Evolutionary conservation across 345 rosid genomes (phyloP).

Genomic region (Pelargonium nanum): DNA sequence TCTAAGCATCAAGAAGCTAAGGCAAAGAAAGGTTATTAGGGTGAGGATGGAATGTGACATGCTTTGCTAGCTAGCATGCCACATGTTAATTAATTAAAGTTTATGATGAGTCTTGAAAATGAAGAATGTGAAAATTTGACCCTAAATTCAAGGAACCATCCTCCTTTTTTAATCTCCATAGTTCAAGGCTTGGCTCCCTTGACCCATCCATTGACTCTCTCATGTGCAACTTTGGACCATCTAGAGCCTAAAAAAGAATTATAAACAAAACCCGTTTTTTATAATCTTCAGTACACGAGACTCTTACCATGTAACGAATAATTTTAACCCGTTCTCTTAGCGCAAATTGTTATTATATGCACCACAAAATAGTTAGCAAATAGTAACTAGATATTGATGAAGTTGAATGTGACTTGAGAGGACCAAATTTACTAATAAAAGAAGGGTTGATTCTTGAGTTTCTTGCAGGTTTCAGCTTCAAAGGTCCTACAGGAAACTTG

Average conservation of each 20-base stretch:
- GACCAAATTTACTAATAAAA: neutral
- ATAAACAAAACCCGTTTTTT: too few species aligned
- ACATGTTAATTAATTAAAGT: neutral
- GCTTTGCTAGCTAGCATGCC: too few species aligned
- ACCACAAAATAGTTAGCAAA: too few species aligned
- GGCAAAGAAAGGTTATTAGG: neutral
- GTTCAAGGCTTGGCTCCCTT: too few species aligned
- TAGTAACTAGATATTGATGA: too few species aligned
- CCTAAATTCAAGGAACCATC: neutral
- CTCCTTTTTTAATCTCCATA: too few species aligned
- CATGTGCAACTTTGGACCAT: neutral
- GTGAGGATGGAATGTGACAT: too few species aligned
- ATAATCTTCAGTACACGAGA: too few species aligned
- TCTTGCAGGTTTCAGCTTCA: constrained; percentile 65
- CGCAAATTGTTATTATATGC: too few species aligned
- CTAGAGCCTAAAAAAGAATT: too few species aligned
- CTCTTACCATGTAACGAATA: too few species aligned
- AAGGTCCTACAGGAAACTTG: constrained; percentile 93
- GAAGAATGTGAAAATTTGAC: neutral
- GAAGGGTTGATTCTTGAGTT: neutral
- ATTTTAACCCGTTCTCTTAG: too few species aligned
- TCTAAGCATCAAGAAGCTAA: neutral
- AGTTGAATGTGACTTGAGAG: neutral
- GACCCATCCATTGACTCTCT: neutral
- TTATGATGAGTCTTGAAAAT: neutral